phyloP scores from a whole-genome alignment of 345 rosid genomes.

The Arabis hirsuta region DNA sequence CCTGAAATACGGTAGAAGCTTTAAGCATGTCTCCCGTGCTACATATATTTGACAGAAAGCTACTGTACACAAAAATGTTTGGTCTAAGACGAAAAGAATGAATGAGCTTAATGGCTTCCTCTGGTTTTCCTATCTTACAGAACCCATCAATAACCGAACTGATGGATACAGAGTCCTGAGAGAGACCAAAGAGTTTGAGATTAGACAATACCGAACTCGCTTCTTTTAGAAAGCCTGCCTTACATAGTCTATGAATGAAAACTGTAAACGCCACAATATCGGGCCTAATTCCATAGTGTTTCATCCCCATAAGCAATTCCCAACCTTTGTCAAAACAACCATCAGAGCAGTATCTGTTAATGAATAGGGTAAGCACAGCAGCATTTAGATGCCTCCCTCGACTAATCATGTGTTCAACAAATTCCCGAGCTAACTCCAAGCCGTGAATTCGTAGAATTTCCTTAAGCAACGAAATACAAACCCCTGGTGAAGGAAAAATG shows the following conservation, averaged over 20 bases:
- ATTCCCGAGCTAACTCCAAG: constrained; percentile 47
- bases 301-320: constrained; percentile 52
- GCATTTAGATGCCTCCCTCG: constrained; percentile 47
- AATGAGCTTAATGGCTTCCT: constrained; percentile 51
- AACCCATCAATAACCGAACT: constrained; percentile 53
- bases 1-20: constrained; percentile 51
- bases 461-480: constrained; percentile 49
- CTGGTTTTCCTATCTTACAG: constrained; percentile 50
- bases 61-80: constrained; percentile 55
- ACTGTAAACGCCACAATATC: constrained; percentile 55
- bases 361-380: constrained; percentile 49
- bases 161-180: constrained; percentile 51
- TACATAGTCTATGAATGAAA: constrained; percentile 49
- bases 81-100: constrained; percentile 46
- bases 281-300: constrained; percentile 48
- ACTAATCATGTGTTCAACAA: constrained; percentile 50
- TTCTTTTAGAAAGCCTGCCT: constrained; percentile 46
- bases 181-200: constrained; percentile 46
- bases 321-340: constrained; percentile 50
- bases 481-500: constrained; percentile 50
- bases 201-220: constrained; percentile 54
- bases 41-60: constrained; percentile 54
- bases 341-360: constrained; percentile 44
- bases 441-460: constrained; percentile 38
- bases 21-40: constrained; percentile 45